Percentiles rank a stretch among this genome's conserved stretches.
Evolutionary conservation across 2,329 filamentous ascomycete genomes (phyloP).

Genomic region (Diaporthe eres): DNA sequence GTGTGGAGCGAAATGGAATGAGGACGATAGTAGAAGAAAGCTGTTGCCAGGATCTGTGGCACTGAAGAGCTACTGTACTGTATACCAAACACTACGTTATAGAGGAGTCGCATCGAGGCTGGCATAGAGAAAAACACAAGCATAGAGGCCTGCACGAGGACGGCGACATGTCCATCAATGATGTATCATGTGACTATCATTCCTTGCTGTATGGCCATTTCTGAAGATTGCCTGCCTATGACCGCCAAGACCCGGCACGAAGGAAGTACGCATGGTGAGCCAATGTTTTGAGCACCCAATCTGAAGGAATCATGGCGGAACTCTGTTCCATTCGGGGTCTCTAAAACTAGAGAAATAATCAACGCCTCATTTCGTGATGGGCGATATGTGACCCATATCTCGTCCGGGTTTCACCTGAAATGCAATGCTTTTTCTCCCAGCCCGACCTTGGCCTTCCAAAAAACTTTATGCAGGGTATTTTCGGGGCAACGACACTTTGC

Average conservation of each 20-base stretch:
- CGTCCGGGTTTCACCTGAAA: conserved; percentile 26
- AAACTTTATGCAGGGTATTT: conserved; percentile 36
- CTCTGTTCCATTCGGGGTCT: conserved; percentile 18
- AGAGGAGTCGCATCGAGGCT: conserved; percentile 7
- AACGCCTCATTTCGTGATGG: conserved; percentile 29
- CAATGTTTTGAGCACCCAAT: neutral
- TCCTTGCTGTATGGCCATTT: neutral
- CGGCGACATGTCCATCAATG: neutral
- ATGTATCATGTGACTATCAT: neutral
- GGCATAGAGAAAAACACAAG: conserved; percentile 27
- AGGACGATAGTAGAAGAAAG: neutral
- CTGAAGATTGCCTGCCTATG: neutral
- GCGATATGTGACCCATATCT: conserved; percentile 26
- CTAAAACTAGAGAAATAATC: conserved; percentile 34
- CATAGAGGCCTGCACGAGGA: conserved; percentile 2
- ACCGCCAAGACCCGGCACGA: neutral
- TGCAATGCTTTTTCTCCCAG: conserved; percentile 30
- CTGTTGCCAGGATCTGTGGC: neutral
- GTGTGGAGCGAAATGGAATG: neutral
- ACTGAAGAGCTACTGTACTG: conserved; percentile 10
- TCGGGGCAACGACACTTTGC: conserved; percentile 30
- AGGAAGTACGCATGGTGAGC: too few relatives aligned
- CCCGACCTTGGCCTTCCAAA: conserved; percentile 19
- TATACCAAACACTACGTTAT: conserved; percentile 14
- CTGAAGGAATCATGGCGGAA: neutral